Percentiles rank a stretch among this genome's conserved stretches.
phyloP scores from a whole-genome alignment of 768 basidiomycete species.

The Hydnum rufescens region DNA sequence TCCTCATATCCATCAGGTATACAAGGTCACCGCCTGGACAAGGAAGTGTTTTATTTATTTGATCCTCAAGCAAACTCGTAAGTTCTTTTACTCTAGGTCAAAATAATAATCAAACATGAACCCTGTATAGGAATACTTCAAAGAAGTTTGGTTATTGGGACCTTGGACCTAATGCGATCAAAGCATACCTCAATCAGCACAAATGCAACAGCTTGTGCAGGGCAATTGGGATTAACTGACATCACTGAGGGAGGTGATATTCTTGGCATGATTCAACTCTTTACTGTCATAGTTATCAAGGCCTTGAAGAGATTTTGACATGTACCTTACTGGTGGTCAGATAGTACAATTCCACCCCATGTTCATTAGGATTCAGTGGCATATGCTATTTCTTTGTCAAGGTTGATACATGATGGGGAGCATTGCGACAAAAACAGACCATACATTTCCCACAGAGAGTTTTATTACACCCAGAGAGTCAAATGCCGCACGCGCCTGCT shows the following conservation, averaged over 20 bases:
- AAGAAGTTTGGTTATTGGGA: not conserved
- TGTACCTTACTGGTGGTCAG: not conserved
- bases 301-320: not conserved
- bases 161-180: not conserved
- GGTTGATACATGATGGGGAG: not conserved
- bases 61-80: not conserved
- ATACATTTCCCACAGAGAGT: not conserved
- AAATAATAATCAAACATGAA: not conserved
- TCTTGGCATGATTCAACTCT: not conserved
- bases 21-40: not conserved
- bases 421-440: not conserved
- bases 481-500: not conserved
- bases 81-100: not conserved
- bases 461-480: not conserved
- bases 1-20: not conserved
- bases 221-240: not conserved
- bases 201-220: not conserved
- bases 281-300: not conserved
- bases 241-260: not conserved
- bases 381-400: too few species aligned
- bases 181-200: not conserved
- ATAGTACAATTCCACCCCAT: not conserved
- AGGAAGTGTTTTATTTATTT: not conserved
- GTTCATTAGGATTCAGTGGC: not conserved
- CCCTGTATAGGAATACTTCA: not conserved